phyloP scores from a whole-genome alignment of 805 yeast species.

The Candida arabinofermentans region DNA sequence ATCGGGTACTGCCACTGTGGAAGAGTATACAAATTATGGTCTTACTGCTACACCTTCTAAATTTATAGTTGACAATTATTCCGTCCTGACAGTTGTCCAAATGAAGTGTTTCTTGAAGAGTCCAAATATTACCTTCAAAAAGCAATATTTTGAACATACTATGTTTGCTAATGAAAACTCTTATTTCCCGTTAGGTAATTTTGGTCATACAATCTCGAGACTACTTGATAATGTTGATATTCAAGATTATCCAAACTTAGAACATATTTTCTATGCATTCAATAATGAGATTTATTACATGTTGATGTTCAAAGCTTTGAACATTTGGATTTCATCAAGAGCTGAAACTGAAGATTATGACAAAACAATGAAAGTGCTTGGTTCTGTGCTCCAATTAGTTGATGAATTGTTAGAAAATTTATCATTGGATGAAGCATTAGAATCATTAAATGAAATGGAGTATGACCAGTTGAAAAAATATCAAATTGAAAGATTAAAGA shows the following conservation, averaged over 20 bases:
- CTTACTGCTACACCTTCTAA: slow-evolving; percentile 40
- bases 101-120: slow-evolving; percentile 51
- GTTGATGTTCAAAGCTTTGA: slow-evolving; percentile 53
- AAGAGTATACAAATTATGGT: slow-evolving; percentile 44
- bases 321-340: slow-evolving; percentile 61
- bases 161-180: slow-evolving; percentile 52
- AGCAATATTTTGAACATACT: slow-evolving; percentile 58
- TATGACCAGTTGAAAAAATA: slow-evolving; percentile 48
- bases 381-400: slow-evolving; percentile 30
- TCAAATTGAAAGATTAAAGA: slow-evolving; percentile 46
- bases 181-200: slow-evolving; percentile 46
- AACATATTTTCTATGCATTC: slow-evolving; percentile 42
- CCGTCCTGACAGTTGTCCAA: slow-evolving; percentile 50
- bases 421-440: slow-evolving; percentile 43
- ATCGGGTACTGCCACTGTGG: slow-evolving; percentile 38
- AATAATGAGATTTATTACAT: slow-evolving; percentile 48
- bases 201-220: slow-evolving; percentile 32
- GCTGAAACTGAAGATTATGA: slow-evolving; percentile 52
- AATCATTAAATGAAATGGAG: slow-evolving; percentile 37
- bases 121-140: slow-evolving; percentile 57
- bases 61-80: slow-evolving; percentile 40
- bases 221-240: slow-evolving; percentile 17
- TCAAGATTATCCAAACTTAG: slow-evolving; percentile 34
- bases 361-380: slow-evolving; percentile 44
- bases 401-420: slow-evolving; percentile 16